These are phyloP conservation scores for Colletotrichum euphorbiae DNA, from an alignment of 2,329 filamentous ascomycete genomes.

Conservation along the genomic window DNA sequence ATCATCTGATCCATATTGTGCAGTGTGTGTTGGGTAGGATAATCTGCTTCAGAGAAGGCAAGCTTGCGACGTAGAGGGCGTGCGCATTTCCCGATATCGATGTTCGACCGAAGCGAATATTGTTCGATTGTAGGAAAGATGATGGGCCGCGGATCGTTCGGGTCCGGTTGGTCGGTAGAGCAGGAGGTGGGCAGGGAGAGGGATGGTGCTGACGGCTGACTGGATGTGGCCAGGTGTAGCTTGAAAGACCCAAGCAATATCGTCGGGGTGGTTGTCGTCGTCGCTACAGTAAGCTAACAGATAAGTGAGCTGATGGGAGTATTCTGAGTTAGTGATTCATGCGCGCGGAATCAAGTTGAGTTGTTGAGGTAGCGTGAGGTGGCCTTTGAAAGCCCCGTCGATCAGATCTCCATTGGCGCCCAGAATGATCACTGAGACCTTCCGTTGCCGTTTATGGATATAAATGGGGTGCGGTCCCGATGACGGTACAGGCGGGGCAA, in stretches of 20 bases:
- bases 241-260: too few species aligned
- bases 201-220: background rate
- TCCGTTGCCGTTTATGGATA: conserved; percentile 6
- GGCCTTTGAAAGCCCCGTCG: conserved; percentile 8
- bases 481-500: conserved; percentile 12
- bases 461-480: background rate
- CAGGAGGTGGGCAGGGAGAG: background rate
- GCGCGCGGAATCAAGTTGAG: background rate
- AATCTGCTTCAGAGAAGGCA: conserved; percentile 17
- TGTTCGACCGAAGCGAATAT: background rate
- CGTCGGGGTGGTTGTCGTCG: background rate
- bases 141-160: background rate
- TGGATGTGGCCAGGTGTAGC: background rate
- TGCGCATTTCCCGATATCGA: conserved; percentile 17
- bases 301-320: too few species aligned
- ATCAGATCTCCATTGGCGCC: conserved; percentile 4
- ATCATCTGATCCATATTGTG: conserved; percentile 67
- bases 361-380: conserved; percentile 1
- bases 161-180: background rate
- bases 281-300: too few species aligned
- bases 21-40: background rate
- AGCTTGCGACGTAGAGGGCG: background rate
- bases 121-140: background rate
- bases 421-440: background rate
- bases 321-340: background rate